Conservation (phyloP, 2,329 filamentous ascomycete genomes). For the Mariannaea sp. region DNA sequence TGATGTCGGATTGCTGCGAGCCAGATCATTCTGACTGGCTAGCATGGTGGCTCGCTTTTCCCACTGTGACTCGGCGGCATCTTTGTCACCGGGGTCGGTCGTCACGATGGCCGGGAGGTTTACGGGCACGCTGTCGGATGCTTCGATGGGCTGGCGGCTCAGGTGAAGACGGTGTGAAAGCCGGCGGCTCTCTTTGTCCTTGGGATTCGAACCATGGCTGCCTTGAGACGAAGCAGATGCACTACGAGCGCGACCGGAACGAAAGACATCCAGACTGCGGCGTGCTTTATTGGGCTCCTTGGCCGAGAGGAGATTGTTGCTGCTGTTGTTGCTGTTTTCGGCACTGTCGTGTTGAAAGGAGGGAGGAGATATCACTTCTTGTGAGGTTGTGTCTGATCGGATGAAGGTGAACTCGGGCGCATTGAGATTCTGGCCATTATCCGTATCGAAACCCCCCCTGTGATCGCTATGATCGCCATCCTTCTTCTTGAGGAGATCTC, state of each 20-base stretch:
- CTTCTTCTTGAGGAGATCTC: constrained; percentile 60
- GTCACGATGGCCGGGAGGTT: constrained; percentile 76
- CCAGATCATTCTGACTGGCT: constrained; percentile 65
- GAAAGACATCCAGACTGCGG: constrained; percentile 54
- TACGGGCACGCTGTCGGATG: constrained; percentile 75
- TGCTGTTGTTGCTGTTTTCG: constrained; percentile 35
- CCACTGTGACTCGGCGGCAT: constrained; percentile 73
- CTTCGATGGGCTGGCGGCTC: constrained; percentile 59
- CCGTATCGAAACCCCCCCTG: constrained; percentile 42
- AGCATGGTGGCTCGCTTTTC: constrained; percentile 92
- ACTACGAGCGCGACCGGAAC: constrained; percentile 53
- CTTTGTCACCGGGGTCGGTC: constrained; percentile 51
- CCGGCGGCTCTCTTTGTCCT: constrained; percentile 47
- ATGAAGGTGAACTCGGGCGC: constrained; percentile 79
- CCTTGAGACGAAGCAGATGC: constrained; percentile 48
- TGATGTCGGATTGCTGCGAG: constrained; percentile 49
- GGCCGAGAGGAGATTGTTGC: constrained; percentile 39
- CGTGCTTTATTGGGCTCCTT: constrained; percentile 43
- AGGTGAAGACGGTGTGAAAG: constrained; percentile 76
- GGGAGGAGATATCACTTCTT: constrained; percentile 79
- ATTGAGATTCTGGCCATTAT: constrained; percentile 44
- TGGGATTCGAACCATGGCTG: constrained; percentile 43
- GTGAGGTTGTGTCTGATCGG: constrained; percentile 78
- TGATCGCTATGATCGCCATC: constrained; percentile 47
- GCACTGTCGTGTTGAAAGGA: constrained; percentile 33